Evolutionary conservation across 257 asterid species (phyloP), one percentile per base, ranked within the genome.

Genomic region (Solanum medicagineum): DNA sequence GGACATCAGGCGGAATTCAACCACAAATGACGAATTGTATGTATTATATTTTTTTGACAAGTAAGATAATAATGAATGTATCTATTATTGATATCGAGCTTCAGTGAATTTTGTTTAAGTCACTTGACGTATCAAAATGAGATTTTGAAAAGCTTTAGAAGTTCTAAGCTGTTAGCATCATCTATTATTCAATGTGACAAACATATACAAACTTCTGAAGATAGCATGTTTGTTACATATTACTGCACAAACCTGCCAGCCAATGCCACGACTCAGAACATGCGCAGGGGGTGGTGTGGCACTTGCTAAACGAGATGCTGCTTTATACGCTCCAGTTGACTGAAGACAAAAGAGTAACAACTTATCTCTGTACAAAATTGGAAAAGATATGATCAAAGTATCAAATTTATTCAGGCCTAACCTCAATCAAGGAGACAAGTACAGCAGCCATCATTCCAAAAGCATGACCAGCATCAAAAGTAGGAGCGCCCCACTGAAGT

Each of bases 281-380:
- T 96, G 98, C 86, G 99, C 97, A 57, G 98, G 98, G 89, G 99
- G 99, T 5, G 97, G 98, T 32, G 99, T 96, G 49, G 99, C 98
- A 80, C 99, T 96, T 59, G 98, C 98, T 84, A 96, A 87, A 87
- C 98, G 98, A 85, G 99, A 91, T 59, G 99, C 98, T 10, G 98
- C 97, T 90, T 96, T 96, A 42, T 94, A 96, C 42, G 98, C 97
- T 88, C 98, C 99, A 63, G 99, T 95, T 84, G 99, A 96, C 99
- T 96, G 94, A 40, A 83, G 77, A 56, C 19, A 73, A 65, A 83
- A 77, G 83, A 77, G 83, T 53, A 53, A 77, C 6, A 19, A 24
- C 83, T 77, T 29, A 53, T 47, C 10, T 32, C 24, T 26, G 65
- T 77, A 26, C 83, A 53, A 77, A 77, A 77, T 77, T 24, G 83